Conservation (phyloP, 2,329 filamentous ascomycete genomes). For the Arthrocladium fulminans region DNA sequence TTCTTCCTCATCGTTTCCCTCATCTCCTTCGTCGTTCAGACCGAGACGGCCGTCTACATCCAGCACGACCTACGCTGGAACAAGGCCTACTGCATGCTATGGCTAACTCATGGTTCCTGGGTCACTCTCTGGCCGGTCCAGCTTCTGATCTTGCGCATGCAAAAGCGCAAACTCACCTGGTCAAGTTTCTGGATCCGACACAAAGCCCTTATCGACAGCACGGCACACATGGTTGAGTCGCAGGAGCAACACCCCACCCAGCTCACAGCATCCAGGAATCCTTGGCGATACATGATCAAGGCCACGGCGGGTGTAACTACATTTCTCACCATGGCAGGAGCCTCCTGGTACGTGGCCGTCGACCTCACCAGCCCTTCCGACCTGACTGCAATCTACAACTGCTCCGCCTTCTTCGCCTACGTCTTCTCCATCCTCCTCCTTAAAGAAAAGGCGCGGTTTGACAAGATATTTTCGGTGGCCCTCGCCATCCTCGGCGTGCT, state of each 20-base stretch:
- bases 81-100: slow-evolving; percentile 99
- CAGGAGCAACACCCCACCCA: slow-evolving; percentile 58
- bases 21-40: slow-evolving; percentile 85
- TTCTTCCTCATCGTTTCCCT: slow-evolving; percentile 77
- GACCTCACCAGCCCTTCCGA: slow-evolving; percentile 88
- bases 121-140: slow-evolving; percentile 77
- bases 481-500: slow-evolving; percentile 85
- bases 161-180: slow-evolving; percentile 73
- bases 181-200: slow-evolving; percentile 73
- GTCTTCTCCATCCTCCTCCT: slow-evolving; percentile 88
- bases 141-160: slow-evolving; percentile 67
- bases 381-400: slow-evolving; percentile 97
- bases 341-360: slow-evolving; percentile 93
- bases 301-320: slow-evolving; percentile 76
- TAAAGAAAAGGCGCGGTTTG: slow-evolving; percentile 70
- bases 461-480: slow-evolving; percentile 77
- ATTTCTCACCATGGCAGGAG: slow-evolving; percentile 78
- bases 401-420: slow-evolving; percentile 96
- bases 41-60: slow-evolving; percentile 89
- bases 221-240: slow-evolving; percentile 76
- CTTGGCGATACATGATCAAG: slow-evolving; percentile 64
- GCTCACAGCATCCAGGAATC: slow-evolving; percentile 32
- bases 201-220: slow-evolving; percentile 53
- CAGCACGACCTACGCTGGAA: slow-evolving; percentile 88
- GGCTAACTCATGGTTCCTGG: slow-evolving; percentile 91